phyloP scores from a whole-genome alignment of 2,329 filamentous ascomycete species.

The Chaetothyriales sp. region DNA sequence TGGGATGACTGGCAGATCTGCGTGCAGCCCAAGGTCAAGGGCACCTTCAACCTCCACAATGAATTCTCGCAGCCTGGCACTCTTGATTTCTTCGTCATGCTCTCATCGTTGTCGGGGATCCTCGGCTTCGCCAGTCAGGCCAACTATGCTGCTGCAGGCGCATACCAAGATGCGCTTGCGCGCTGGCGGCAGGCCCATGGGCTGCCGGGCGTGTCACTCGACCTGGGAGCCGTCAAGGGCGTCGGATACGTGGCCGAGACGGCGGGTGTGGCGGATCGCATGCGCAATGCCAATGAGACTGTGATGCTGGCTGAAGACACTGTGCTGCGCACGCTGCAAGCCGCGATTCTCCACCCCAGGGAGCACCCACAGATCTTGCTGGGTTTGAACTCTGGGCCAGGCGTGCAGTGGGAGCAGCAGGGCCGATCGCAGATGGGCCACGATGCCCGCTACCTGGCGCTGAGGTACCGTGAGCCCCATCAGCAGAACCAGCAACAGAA shows the following conservation, averaged over 20 bases:
- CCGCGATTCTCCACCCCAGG: no score
- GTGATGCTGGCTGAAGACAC: neutral
- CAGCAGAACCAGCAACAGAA: no score
- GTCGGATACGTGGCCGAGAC: constrained; percentile 19
- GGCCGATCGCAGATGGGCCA: no score
- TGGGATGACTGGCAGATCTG: constrained; percentile 2
- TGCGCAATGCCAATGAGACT: constrained; percentile 1
- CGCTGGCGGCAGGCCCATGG: constrained; percentile 13
- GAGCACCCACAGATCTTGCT: constrained; percentile 2
- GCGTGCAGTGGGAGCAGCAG: no score
- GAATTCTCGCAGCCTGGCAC: constrained; percentile 6
- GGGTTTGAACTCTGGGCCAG: neutral
- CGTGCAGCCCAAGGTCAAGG: constrained; percentile 9
- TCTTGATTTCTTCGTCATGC: constrained; percentile 21
- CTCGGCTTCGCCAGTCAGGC: constrained; percentile 9
- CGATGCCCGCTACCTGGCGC: no score
- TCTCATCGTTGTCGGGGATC: constrained; percentile 6
- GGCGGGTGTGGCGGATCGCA: neutral
- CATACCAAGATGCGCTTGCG: constrained; percentile 16
- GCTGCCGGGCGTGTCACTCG: constrained; percentile 15
- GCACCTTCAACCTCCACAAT: constrained; percentile 15
- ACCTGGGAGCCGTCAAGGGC: constrained; percentile 20
- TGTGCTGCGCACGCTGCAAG: neutral
- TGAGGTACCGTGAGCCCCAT: no score
- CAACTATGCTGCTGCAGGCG: constrained; percentile 11